phyloP scores from a whole-genome alignment of 441 rosid genomes.

The Metrosideros polymorpha region DNA sequence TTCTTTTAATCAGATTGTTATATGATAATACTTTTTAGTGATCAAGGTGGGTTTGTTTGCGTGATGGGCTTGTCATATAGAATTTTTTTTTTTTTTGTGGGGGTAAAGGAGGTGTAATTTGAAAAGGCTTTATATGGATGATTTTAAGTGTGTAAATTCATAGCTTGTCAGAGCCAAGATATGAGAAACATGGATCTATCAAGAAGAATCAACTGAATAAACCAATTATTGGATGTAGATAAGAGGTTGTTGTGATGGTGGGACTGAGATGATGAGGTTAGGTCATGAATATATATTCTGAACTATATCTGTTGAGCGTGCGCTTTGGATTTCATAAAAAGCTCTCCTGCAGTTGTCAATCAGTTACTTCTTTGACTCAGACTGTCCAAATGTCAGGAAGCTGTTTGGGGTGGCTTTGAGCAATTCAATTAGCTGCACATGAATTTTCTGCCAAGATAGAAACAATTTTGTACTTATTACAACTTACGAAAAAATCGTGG shows the following conservation, averaged over 20 bases:
- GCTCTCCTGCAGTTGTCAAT: neutral
- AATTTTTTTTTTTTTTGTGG: neutral
- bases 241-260: neutral
- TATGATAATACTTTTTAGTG: neutral
- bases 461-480: neutral
- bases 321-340: neutral
- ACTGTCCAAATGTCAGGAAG: neutral
- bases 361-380: neutral
- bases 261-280: neutral
- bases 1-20: neutral
- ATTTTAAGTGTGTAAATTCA: neutral
- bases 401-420: neutral
- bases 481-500: neutral
- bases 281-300: neutral
- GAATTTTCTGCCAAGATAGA: neutral
- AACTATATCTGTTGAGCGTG: neutral
- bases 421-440: neutral
- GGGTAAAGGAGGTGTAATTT: neutral
- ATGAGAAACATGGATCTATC: neutral
- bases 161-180: neutral
- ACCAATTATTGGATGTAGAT: neutral
- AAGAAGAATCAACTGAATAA: neutral
- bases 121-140: neutral
- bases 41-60: neutral
- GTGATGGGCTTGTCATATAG: neutral